Conservation (phyloP, 83 land plant species). For the Thuja plicata region DNA sequence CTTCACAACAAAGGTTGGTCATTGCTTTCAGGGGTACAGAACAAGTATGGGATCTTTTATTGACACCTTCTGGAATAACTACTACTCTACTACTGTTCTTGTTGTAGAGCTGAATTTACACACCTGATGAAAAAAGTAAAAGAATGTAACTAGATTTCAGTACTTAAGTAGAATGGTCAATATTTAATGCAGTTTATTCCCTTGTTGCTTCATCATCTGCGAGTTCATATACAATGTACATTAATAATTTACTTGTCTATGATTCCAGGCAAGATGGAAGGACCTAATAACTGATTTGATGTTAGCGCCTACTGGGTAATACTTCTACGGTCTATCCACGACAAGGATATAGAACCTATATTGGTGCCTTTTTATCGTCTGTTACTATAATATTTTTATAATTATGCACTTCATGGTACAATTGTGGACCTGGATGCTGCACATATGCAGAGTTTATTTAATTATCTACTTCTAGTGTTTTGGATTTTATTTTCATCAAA, state of each 20-base stretch:
- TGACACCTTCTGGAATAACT: background rate
- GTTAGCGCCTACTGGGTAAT: constrained; percentile 81
- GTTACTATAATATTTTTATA: no score
- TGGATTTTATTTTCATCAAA: background rate
- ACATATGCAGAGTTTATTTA: background rate
- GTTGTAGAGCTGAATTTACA: background rate
- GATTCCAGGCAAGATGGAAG: constrained; percentile 82
- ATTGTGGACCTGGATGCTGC: background rate
- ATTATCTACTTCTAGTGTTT: background rate
- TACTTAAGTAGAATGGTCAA: background rate
- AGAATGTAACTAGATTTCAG: background rate
- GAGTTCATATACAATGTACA: background rate
- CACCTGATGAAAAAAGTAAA: background rate
- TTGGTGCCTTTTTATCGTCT: background rate
- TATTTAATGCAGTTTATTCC: background rate
- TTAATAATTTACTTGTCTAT: background rate
- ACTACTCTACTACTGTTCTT: background rate
- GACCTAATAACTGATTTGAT: constrained; percentile 89
- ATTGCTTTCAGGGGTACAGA: constrained; percentile 98
- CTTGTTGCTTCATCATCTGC: background rate
- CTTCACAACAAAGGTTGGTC: constrained; percentile 62
- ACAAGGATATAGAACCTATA: background rate
- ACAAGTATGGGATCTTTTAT: constrained; percentile 50
- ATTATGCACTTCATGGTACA: background rate
- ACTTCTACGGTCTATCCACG: background rate